Evolutionary conservation across 352 stramenopile genomes (phyloP).

Genomic region (Phytophthora pseudosyringae): DNA sequence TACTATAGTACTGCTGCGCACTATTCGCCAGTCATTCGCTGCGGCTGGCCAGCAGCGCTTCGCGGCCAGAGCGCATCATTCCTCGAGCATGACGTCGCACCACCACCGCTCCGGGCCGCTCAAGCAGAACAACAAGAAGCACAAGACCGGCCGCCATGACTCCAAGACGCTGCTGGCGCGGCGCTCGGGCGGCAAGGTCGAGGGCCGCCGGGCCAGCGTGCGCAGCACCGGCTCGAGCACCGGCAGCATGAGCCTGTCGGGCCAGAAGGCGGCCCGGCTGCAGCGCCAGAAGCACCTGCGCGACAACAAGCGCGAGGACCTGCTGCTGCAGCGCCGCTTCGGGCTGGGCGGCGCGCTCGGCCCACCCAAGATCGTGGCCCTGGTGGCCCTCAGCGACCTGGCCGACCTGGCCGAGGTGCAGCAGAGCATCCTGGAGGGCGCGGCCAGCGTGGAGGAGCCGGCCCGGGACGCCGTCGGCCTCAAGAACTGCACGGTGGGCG

Average conservation of each 20-base stretch:
- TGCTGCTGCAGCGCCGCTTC: constrained; percentile 84
- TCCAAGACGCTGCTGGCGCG: constrained; percentile 82
- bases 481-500: constrained; percentile 70
- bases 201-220: constrained; percentile 51
- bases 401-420: constrained; percentile 72
- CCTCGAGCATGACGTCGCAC: constrained; percentile 61
- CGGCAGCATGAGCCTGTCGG: constrained; percentile 58
- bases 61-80: constrained; percentile 22
- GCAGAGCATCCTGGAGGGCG: constrained; percentile 69
- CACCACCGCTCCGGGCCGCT: constrained; percentile 89
- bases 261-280: constrained; percentile 76
- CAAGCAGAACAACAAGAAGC: constrained; percentile 94
- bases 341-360: constrained; percentile 70
- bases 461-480: constrained; percentile 43
- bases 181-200: constrained; percentile 77
- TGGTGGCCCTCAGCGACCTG: constrained; percentile 78
- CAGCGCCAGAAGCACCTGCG: constrained; percentile 88
- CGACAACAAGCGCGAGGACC: constrained; percentile 87
- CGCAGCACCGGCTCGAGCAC: constrained; percentile 47
- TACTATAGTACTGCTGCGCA: not conserved
- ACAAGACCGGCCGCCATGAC: constrained; percentile 87
- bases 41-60: constrained; percentile 27
- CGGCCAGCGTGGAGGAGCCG: constrained; percentile 64
- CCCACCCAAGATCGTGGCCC: constrained; percentile 85
- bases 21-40: constrained; percentile 10